Conservation (phyloP, 1,284 basidiomycete species). For the Mycosarcoma mackinlayi region DNA sequence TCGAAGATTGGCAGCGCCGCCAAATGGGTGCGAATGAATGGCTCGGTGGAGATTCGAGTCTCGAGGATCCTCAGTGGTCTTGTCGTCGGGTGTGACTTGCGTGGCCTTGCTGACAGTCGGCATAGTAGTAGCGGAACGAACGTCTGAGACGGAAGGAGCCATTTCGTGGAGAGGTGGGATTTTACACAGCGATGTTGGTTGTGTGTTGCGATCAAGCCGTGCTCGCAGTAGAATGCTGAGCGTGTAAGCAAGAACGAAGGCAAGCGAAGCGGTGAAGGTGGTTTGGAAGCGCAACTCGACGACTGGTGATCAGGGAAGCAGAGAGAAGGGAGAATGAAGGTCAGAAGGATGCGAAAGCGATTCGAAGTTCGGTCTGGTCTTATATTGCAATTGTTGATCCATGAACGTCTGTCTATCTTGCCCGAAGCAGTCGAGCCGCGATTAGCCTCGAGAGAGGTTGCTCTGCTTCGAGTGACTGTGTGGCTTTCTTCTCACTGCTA, state of each 20-base stretch:
- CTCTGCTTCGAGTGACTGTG: too few relatives aligned
- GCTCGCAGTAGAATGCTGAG: not conserved
- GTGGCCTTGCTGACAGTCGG: conserved; percentile 20
- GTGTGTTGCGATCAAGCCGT: not conserved
- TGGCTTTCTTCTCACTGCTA: too few relatives aligned
- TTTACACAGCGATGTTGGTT: not conserved
- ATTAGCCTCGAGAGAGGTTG: too few relatives aligned
- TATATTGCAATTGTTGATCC: too few relatives aligned
- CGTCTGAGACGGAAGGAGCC: conserved; percentile 21
- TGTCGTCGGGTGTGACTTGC: conserved; percentile 52
- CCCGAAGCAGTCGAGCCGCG: too few relatives aligned
- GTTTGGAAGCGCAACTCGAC: conserved; percentile 1
- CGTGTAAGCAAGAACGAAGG: conserved; percentile 3
- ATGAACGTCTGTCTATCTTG: too few relatives aligned
- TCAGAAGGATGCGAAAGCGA: not conserved
- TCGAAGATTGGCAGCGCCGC: conserved; percentile 59
- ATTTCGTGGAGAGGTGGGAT: conserved; percentile 6
- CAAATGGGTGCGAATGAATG: conserved; percentile 48
- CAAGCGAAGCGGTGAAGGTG: conserved; percentile 5
- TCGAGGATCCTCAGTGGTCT: conserved; percentile 52
- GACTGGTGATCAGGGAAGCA: too few relatives aligned
- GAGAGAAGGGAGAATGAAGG: conserved; percentile 2
- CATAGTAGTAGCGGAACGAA: conserved; percentile 5
- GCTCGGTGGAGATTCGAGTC: conserved; percentile 52
- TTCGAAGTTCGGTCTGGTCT: not conserved